Evolutionary conservation across 1,139 yeast genomes (phyloP), one percentile per base, ranked within the genome.

Genomic region (Geotrichum bryndzae): DNA sequence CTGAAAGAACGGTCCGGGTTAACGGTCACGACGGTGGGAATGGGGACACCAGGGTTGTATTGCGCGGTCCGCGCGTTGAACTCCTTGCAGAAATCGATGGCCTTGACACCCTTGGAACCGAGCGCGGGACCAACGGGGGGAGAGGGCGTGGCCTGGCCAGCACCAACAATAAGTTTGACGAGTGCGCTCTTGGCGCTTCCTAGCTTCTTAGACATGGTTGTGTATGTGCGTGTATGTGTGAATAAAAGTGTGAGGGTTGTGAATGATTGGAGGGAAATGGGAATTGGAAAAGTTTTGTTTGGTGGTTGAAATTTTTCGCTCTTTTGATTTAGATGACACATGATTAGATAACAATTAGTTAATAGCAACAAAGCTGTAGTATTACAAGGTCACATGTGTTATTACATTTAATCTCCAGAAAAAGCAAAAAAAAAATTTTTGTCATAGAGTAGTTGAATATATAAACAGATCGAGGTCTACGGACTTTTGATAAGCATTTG

Each of bases 81-180:
- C 75, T 94, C 98, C 76, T 94, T 95, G 79, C 99, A 94, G 72
- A 94, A 94, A 75, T 95, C 99, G 71, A 94, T 95, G 66, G 99
- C 98, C 75, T 95, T 95, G 62, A 94, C 96, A 79, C 99, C 99
- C 74, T 94, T 92, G 64, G 99, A 94, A 67, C 99, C 99, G 62
- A 94, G 80, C 0, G 99, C 99, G 51, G 99, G 99, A 67, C 99
- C 99, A 27, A 94, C 98, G 6, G 99, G 99, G 46, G 99, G 99
- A 1, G 97, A 88, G 53, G 99, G 99, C 0, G 98, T 95, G 0
- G 99, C 99, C 74, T 91, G 91, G 7, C 98, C 98, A 3, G 99
- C 99, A n/a, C 95, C 97, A 4, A 94, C 98, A 63, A 94, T 86
- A 67, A 94, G 83, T 76, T 92, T 94, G 63, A 94, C 91, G 69